These are phyloP conservation scores for Talaromyces thailandensis DNA, from an alignment of 495 filamentous ascomycete genomes.

Conservation along the genomic window DNA sequence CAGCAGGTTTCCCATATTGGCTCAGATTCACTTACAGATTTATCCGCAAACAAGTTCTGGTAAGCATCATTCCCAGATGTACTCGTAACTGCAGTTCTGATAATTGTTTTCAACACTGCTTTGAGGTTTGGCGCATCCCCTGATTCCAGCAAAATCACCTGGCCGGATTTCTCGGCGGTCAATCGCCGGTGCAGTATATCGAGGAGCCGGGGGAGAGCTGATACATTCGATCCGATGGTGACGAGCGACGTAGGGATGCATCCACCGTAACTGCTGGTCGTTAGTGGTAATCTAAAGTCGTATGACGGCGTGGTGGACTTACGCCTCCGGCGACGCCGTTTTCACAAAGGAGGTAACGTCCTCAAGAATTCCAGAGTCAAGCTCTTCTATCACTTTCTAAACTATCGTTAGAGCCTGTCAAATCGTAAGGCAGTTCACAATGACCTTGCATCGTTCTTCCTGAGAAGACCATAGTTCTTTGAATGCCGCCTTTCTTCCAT, in stretches of 20 bases:
- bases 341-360: conserved; percentile 60
- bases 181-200: conserved; percentile 49
- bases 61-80: conserved; percentile 39
- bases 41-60: conserved; percentile 35
- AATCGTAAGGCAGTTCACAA: conserved; percentile 9
- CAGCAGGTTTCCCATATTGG: not conserved
- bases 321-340: conserved; percentile 37
- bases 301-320: conserved; percentile 9
- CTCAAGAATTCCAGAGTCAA: conserved; percentile 49
- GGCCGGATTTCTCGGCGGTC: conserved; percentile 34
- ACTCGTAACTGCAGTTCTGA: conserved; percentile 56
- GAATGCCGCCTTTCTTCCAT: conserved; percentile 53
- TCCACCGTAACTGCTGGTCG: conserved; percentile 27
- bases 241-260: conserved; percentile 74
- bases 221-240: conserved; percentile 77
- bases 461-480: conserved; percentile 58
- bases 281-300: conserved; percentile 9
- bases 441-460: conserved; percentile 60
- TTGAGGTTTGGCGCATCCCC: conserved; percentile 78
- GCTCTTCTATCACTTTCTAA: conserved; percentile 30
- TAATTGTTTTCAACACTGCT: conserved; percentile 71
- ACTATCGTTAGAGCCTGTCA: conserved; percentile 3
- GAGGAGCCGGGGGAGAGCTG: conserved; percentile 66
- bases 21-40: conserved; percentile 36
- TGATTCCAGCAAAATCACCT: conserved; percentile 64